Base-by-base conservation (phyloP, 2,329 filamentous ascomycete species). In the Hypoxylon sp. region DNA sequence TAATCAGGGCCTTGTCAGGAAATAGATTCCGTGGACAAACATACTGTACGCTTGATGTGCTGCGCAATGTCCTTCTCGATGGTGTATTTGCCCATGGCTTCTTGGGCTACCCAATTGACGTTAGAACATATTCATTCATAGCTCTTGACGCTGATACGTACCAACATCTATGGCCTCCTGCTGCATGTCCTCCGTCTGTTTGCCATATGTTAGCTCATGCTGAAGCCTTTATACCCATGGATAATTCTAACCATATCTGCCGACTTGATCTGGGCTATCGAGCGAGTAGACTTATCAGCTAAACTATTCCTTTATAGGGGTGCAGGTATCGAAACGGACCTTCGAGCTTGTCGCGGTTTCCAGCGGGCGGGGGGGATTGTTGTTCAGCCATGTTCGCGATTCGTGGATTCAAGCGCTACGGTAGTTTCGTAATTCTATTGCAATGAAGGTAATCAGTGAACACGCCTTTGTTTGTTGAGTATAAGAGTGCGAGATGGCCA, bases 151-250 rank as follows among this genome's bases (percentile, higher is more conserved):
- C 17, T 58, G 11, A 60, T 72, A 85, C 94, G 75, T 90, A 98
- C 95, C 94, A 79, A 98, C 92, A 89, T 98, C 94, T 78, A 99
- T 93, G 51, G 91, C 93, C 83, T 98, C 95, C 77, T 93, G 89
- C 79, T 98, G 94, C 96, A 99, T 97, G 77, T 98, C 95, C 66
- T 98, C 95, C 77, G 91, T 95, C 96, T 98, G 31, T 20, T 20
- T 13, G 79, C 75, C 49, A 69, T 73, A 72, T 63, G 75, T 83
- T 73, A 82, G 80, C 72, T 64, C 64, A 49, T 30, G 27, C n/a
- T 64, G 66, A 59, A 42, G 49, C 40, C 31, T 59, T 30, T 63
- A 63, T 53, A 27, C 62, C 49, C 14, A 61, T 27, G 35, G 60
- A 50, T 35, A 55, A 27, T 57, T 48, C 85, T 82, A 87, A 98